Conservation (phyloP, 2,329 filamentous ascomycete species). For the Raffaelea deltoideospora region DNA sequence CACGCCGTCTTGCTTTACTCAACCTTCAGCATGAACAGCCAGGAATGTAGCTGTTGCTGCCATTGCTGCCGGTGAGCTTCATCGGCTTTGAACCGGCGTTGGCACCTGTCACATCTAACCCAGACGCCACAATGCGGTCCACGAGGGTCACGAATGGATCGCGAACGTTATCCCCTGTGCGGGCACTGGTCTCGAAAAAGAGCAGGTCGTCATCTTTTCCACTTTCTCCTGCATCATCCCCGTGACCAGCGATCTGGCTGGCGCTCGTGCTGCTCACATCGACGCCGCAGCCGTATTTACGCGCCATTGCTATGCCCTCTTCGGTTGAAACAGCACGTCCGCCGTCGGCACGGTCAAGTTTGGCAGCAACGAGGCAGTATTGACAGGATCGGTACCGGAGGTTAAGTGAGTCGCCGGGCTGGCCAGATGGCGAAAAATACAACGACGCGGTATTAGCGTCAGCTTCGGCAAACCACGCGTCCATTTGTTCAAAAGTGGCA, state of each 20-base stretch:
- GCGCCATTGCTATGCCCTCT: constrained; percentile 31
- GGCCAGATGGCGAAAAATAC: neutral
- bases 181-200: constrained; percentile 39
- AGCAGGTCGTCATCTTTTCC: constrained; percentile 12
- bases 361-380: constrained; percentile 27
- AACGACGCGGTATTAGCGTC: constrained; percentile 24
- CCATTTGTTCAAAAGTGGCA: constrained; percentile 35
- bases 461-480: constrained; percentile 38
- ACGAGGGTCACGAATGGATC: constrained; percentile 37
- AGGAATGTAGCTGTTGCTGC: constrained; percentile 4
- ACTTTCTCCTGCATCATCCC: neutral
- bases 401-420: no score
- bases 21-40: neutral
- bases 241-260: neutral
- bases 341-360: constrained; percentile 29
- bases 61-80: neutral
- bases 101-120: no score
- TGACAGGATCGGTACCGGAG: no score
- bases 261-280: no score
- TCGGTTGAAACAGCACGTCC: constrained; percentile 28
- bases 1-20: no score
- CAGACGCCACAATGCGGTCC: constrained; percentile 25
- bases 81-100: no score
- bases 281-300: constrained; percentile 21
- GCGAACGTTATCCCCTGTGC: constrained; percentile 35